Conservation (phyloP, 2,329 filamentous ascomycete genomes). For the Aspergillus sp. region DNA sequence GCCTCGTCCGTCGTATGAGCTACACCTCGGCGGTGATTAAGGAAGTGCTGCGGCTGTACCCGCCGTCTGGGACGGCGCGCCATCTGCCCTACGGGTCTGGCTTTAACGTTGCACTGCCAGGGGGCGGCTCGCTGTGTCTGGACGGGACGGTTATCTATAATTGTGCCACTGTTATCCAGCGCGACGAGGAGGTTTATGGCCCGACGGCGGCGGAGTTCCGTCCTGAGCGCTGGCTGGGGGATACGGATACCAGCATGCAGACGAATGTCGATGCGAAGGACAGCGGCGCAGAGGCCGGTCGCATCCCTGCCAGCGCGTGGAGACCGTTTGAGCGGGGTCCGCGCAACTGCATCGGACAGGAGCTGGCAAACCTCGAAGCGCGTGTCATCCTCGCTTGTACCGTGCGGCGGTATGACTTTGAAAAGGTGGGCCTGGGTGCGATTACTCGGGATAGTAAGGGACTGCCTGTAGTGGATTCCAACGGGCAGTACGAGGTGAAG, state of each 20-base stretch:
- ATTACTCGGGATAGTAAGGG: background rate
- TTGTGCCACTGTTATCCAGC: constrained; percentile 15
- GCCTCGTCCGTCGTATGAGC: constrained; percentile 45
- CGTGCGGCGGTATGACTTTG: constrained; percentile 15
- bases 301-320: constrained; percentile 42
- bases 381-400: constrained; percentile 16
- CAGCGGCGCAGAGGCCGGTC: background rate
- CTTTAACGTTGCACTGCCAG: constrained; percentile 7
- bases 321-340: constrained; percentile 50
- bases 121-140: constrained; percentile 5
- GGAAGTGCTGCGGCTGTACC: constrained; percentile 53
- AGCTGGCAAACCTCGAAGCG: constrained; percentile 47
- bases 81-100: constrained; percentile 7
- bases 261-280: background rate
- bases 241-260: constrained; percentile 13
- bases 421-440: constrained; percentile 16
- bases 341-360: constrained; percentile 50
- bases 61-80: constrained; percentile 32
- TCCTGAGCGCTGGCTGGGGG: constrained; percentile 36
- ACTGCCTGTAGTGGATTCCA: background rate
- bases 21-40: constrained; percentile 56
- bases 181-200: constrained; percentile 16
- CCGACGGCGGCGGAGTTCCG: constrained; percentile 25
- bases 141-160: constrained; percentile 14
- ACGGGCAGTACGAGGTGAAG: constrained; percentile 9